These are phyloP conservation scores for Candida stauntonica DNA, from an alignment of 805 yeast species.

Conservation along the genomic window DNA sequence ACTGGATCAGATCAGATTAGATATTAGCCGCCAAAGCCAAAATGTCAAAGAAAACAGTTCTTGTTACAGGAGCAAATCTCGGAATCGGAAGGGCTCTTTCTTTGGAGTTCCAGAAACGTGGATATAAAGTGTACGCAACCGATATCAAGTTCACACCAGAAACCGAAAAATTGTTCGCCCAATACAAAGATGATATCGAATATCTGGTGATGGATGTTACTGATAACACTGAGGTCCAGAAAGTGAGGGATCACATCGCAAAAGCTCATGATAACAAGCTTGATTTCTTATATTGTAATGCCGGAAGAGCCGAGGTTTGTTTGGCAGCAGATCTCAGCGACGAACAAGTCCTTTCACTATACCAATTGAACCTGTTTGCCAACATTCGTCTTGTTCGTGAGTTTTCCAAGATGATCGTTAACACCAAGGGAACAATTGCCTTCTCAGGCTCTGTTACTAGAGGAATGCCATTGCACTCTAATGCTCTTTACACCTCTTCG, in stretches of 20 bases:
- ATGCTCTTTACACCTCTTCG: constrained; percentile 34
- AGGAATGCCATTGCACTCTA: constrained; percentile 35
- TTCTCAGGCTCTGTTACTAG: constrained; percentile 39
- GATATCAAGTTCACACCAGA: constrained; percentile 30
- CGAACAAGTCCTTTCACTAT: constrained; percentile 21
- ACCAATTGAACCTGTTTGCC: constrained; percentile 37
- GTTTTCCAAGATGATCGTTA: constrained; percentile 32
- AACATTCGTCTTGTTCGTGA: constrained; percentile 37
- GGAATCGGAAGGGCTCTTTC: constrained; percentile 54
- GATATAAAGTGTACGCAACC: constrained; percentile 36
- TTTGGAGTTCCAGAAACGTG: constrained; percentile 39
- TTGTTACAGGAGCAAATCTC: constrained; percentile 57
- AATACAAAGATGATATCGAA: constrained; percentile 1
- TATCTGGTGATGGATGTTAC: constrained; percentile 33
- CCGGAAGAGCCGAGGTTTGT: constrained; percentile 29
- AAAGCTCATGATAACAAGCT: constrained; percentile 29
- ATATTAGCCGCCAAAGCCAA: too few species aligned
- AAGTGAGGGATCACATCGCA: constrained; percentile 23
- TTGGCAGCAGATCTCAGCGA: constrained; percentile 35
- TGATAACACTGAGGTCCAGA: constrained; percentile 26
- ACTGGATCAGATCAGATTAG: too few species aligned
- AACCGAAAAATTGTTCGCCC: constrained; percentile 23
- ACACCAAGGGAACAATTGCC: constrained; percentile 35
- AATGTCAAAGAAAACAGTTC: constrained; percentile 38
- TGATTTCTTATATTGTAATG: constrained; percentile 40